Percentiles rank a stretch among this genome's conserved stretches.
Evolutionary conservation across 495 filamentous ascomycete genomes (phyloP).

Genomic region (Gamarada debralockiae): DNA sequence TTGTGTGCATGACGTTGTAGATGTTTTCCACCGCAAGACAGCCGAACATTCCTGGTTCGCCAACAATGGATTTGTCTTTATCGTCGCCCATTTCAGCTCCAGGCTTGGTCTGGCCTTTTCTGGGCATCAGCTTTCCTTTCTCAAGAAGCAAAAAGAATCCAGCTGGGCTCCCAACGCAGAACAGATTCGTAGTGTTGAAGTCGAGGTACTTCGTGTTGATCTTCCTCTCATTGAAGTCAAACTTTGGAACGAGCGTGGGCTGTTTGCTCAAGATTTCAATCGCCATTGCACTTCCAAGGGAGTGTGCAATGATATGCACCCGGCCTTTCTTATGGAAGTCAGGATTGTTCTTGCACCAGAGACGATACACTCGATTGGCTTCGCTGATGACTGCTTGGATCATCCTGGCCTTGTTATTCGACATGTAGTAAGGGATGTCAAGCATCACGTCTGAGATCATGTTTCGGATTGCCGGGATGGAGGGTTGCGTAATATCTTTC

Average conservation of each 20-base stretch:
- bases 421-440: constrained; percentile 95
- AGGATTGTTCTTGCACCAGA: constrained; percentile 92
- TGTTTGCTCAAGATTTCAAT: constrained; percentile 87
- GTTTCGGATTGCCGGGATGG: constrained; percentile 82
- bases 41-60: constrained; percentile 74
- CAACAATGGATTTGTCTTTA: constrained; percentile 60
- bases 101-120: constrained; percentile 70
- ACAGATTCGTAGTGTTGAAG: constrained; percentile 86
- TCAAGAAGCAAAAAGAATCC: constrained; percentile 93
- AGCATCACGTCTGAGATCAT: constrained; percentile 96
- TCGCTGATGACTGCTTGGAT: constrained; percentile 83
- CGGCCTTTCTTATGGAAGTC: constrained; percentile 75
- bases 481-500: constrained; percentile 87
- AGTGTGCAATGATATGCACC: constrained; percentile 91
- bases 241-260: constrained; percentile 56
- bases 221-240: constrained; percentile 46
- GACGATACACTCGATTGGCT: constrained; percentile 86
- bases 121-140: constrained; percentile 73
- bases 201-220: constrained; percentile 69
- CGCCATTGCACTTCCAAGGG: constrained; percentile 89
- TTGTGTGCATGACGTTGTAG: constrained; percentile 79
- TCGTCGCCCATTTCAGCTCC: constrained; percentile 60
- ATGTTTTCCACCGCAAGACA: constrained; percentile 93
- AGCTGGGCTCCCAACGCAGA: constrained; percentile 87
- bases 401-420: constrained; percentile 94